Base-by-base conservation (phyloP, 805 yeast genomes). In the Ogataea nakhonphanomensis region DNA sequence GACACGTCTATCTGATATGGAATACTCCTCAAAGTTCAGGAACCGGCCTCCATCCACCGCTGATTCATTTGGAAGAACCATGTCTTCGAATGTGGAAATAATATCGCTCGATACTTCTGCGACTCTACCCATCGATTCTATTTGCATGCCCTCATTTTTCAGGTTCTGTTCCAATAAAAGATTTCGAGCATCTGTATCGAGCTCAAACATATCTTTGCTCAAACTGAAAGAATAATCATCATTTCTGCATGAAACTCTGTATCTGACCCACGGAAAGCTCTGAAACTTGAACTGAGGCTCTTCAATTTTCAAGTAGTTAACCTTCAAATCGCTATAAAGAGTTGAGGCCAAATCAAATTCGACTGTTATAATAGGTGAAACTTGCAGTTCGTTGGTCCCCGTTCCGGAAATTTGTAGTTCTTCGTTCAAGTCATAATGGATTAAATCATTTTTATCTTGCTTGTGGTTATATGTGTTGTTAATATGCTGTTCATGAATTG, bases 241-340 rank as follows among this genome's bases (percentile, higher is more conserved):
- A 15, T 46, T 39, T 7, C 43, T 28, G 21, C 67, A 74, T 26
- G 59, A 46, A 4, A 74, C 73, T 43, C 71, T 62, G 53, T 84
- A 82, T 39, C 83, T 68, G 1, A 84, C 82, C 95, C 95, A 84
- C 0, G 93, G 90, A 54, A 84, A 84, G 30, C 85, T 74, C 41
- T 65, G 67, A 30, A 58, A 59, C 5, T 84, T 78, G 54, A 83
- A 58, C 37, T 69, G 71, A 5, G 72, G 74, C 51, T 84, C 95
- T 17, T 74, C 75, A 11, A 84, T 81, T 46, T 80, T 78, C 36
- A 84, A 58, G 50, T 79, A 84, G 26, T 76, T 83, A 15, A 84
- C 71, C 49, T 77, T 78, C 26, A 84, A 60, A 0, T 88, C 88
- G 30, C 86, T 78, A 45, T 79, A 74, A 0, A 87, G 70, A 41